Percentiles rank a stretch among this genome's conserved stretches.
Conservation (phyloP, 176 grass and related monocot genomes). For the Rhynchospora pubera region DNA sequence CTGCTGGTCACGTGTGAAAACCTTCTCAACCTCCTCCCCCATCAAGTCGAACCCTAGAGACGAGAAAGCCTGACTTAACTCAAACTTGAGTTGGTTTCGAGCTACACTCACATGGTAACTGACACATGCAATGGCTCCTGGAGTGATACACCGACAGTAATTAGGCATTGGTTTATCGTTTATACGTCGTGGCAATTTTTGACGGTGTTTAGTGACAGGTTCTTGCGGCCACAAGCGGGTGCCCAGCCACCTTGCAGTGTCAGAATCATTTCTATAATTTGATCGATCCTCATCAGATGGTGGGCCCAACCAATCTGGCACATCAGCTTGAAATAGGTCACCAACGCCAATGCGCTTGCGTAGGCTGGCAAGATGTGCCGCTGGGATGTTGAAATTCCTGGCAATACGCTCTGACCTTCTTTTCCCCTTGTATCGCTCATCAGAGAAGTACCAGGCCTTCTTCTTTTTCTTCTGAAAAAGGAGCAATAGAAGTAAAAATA, state of each 20-base stretch:
- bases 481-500: background rate
- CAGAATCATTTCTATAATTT: slow-evolving; percentile 39
- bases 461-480: slow-evolving; percentile 62
- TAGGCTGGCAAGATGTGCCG: slow-evolving; percentile 47
- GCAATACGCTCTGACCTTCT: slow-evolving; percentile 91
- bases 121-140: slow-evolving; percentile 58
- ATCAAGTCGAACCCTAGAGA: slow-evolving; percentile 67
- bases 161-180: slow-evolving; percentile 10
- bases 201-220: slow-evolving; percentile 2
- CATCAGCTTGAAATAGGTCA: slow-evolving; percentile 65
- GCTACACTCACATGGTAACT: slow-evolving; percentile 47
- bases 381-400: slow-evolving; percentile 47
- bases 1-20: slow-evolving; percentile 47
- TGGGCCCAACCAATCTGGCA: slow-evolving; percentile 52
- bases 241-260: slow-evolving; percentile 62
- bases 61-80: slow-evolving; percentile 70
- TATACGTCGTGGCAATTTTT: background rate
- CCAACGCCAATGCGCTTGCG: slow-evolving; percentile 74
- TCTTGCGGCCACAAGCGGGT: slow-evolving; percentile 53
- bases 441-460: slow-evolving; percentile 18
- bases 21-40: slow-evolving; percentile 61
- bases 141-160: slow-evolving; percentile 48
- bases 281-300: slow-evolving; percentile 38
- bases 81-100: slow-evolving; percentile 53
- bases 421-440: slow-evolving; percentile 40